These are phyloP conservation scores for Neofusicoccum cordaticola DNA, from an alignment of 2,329 filamentous ascomycete species.

Conservation along the genomic window DNA sequence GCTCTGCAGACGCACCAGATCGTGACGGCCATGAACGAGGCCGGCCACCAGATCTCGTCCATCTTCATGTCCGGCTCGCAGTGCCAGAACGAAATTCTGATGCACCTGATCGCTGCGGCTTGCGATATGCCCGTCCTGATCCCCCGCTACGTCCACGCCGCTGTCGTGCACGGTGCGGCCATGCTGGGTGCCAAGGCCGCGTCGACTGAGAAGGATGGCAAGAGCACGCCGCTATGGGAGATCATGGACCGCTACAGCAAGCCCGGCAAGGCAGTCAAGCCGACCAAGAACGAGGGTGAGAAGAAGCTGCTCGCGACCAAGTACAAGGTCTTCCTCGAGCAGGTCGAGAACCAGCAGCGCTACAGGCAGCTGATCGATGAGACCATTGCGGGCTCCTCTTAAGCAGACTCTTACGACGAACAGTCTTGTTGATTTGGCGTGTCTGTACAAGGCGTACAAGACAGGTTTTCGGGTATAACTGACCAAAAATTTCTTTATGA, in stretches of 20 bases:
- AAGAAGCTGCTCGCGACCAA: slow-evolving; percentile 81
- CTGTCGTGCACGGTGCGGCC: slow-evolving; percentile 94
- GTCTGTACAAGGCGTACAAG: background rate
- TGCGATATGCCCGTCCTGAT: slow-evolving; percentile 93
- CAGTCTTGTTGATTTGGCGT: background rate
- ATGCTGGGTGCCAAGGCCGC: slow-evolving; percentile 99
- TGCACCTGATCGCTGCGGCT: slow-evolving; percentile 84
- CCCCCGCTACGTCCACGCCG: slow-evolving; percentile 88
- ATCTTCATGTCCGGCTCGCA: slow-evolving; percentile 99
- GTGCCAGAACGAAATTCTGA: slow-evolving; percentile 91
- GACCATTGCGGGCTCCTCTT: slow-evolving; percentile 34
- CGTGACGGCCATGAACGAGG: slow-evolving; percentile 85
- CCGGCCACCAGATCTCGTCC: slow-evolving; percentile 81
- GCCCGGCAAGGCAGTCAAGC: slow-evolving; percentile 78
- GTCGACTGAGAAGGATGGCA: slow-evolving; percentile 70
- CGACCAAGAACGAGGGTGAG: slow-evolving; percentile 68
- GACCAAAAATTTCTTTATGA: background rate
- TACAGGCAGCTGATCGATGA: slow-evolving; percentile 78
- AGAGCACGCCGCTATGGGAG: slow-evolving; percentile 84
- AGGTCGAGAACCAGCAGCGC: slow-evolving; percentile 78
- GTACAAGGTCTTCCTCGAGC: slow-evolving; percentile 93
- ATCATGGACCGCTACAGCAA: slow-evolving; percentile 99
- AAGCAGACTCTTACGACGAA: background rate
- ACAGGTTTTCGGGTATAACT: background rate
- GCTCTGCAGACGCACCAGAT: slow-evolving; percentile 96